phyloP scores from a whole-genome alignment of 1,139 yeast species.

The Blastobotrys aristatus region DNA sequence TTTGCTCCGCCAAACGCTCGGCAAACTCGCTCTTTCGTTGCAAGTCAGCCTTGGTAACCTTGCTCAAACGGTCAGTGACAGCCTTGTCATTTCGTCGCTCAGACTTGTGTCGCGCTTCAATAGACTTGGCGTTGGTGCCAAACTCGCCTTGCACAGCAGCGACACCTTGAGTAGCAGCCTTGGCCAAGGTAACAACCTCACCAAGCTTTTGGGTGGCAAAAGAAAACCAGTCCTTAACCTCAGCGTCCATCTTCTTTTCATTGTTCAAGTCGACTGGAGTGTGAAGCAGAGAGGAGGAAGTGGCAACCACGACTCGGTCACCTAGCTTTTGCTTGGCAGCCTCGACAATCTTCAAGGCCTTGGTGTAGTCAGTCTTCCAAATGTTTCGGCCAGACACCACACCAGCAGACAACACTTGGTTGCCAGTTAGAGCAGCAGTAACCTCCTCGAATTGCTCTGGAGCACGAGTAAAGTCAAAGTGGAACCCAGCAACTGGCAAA shows the following conservation, averaged over 20 bases:
- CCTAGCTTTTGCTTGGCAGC: slow-evolving; percentile 83
- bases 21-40: slow-evolving; percentile 86
- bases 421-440: slow-evolving; percentile 53
- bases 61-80: slow-evolving; percentile 83
- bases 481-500: slow-evolving; percentile 92
- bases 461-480: slow-evolving; percentile 92
- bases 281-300: slow-evolving; percentile 95
- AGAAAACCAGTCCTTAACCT: slow-evolving; percentile 96
- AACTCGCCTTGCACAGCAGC: slow-evolving; percentile 58
- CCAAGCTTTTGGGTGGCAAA: slow-evolving; percentile 93
- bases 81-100: slow-evolving; percentile 85
- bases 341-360: slow-evolving; percentile 75
- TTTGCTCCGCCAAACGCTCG: slow-evolving; percentile 81
- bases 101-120: slow-evolving; percentile 82
- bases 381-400: slow-evolving; percentile 98
- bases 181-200: slow-evolving; percentile 89
- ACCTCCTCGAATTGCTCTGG: slow-evolving; percentile 94
- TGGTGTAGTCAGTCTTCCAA: slow-evolving; percentile 94
- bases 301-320: slow-evolving; percentile 80
- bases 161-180: slow-evolving; percentile 66
- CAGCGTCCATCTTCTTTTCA: slow-evolving; percentile 86
- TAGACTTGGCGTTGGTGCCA: slow-evolving; percentile 80
- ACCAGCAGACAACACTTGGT: slow-evolving; percentile 91
- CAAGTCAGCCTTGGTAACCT: slow-evolving; percentile 61
- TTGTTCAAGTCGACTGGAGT: slow-evolving; percentile 94